phyloP scores from a whole-genome alignment of 768 basidiomycete genomes.

The Amanita molliuscula region DNA sequence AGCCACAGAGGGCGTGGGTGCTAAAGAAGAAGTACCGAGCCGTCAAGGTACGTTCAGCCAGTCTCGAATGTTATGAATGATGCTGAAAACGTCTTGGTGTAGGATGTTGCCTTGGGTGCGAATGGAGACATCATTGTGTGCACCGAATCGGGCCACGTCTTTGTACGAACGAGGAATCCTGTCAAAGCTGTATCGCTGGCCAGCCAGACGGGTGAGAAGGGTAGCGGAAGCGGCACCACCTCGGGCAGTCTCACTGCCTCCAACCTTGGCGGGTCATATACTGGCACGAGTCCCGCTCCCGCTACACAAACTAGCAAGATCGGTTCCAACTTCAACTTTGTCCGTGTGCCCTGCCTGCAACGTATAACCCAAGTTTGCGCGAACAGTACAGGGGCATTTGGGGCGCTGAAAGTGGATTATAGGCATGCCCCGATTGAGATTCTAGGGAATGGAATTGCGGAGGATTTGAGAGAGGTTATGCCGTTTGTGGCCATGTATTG shows the following conservation, averaged over 20 bases:
- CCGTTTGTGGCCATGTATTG: slow-evolving; percentile 41
- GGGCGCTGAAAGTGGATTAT: slow-evolving; percentile 71
- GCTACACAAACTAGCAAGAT: slow-evolving; percentile 46
- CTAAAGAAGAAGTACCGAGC: slow-evolving; percentile 79
- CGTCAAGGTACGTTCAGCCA: slow-evolving; percentile 39
- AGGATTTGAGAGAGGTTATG: slow-evolving; percentile 56
- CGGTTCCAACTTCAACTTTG: slow-evolving; percentile 5
- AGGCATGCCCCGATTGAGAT: slow-evolving; percentile 43
- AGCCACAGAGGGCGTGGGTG: slow-evolving; percentile 89
- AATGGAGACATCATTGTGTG: slow-evolving; percentile 88
- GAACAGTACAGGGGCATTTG: slow-evolving; percentile 83
- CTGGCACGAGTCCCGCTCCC: slow-evolving; percentile 20
- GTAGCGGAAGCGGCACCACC: not conserved
- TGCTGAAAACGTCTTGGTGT: not conserved
- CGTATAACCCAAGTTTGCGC: slow-evolving; percentile 79
- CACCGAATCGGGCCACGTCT: slow-evolving; percentile 93
- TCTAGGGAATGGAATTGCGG: slow-evolving; percentile 43
- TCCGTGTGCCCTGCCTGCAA: slow-evolving; percentile 67
- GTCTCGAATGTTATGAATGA: not conserved
- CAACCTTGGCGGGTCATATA: slow-evolving; percentile 24
- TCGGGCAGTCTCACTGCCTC: slow-evolving; percentile 8
- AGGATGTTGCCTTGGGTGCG: slow-evolving; percentile 84
- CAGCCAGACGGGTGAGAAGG: not conserved
- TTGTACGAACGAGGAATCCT: slow-evolving; percentile 58
- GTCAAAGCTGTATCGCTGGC: slow-evolving; percentile 13